A percentile compares a stretch with the other conserved stretches of the same genome.
phyloP scores from a whole-genome alignment of 768 basidiomycete genomes.

The Mycena rosella region DNA sequence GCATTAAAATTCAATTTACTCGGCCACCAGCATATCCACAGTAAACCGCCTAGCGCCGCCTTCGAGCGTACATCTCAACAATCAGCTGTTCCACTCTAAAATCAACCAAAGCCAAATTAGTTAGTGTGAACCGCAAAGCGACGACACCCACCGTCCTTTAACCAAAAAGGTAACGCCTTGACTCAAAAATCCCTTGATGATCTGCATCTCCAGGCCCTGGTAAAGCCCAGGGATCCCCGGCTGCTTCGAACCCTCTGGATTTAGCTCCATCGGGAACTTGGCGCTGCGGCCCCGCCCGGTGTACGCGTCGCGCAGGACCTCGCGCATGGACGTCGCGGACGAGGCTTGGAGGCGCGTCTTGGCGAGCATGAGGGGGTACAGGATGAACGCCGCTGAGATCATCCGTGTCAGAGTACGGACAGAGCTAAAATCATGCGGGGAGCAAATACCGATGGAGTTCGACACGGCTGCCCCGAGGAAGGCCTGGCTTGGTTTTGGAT shows the following conservation, averaged over 20 bases:
- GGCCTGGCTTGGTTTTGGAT: constrained; percentile 58
- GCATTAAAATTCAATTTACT: no score
- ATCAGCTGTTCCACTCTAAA: constrained; percentile 19
- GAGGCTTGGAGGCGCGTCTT: constrained; percentile 66
- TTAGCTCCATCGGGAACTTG: constrained; percentile 22
- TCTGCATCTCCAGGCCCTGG: constrained; percentile 64
- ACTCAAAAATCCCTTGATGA: constrained; percentile 66
- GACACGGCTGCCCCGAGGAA: constrained; percentile 71
- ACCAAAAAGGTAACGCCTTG: constrained; percentile 71
- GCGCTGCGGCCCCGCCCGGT: constrained; percentile 30
- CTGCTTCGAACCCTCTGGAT: constrained; percentile 23
- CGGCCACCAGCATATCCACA: no score
- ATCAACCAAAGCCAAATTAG: no score
- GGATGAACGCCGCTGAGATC: constrained; percentile 53
- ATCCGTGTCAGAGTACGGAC: background rate
- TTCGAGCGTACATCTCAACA: constrained; percentile 20
- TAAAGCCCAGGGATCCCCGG: constrained; percentile 59
- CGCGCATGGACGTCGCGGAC: constrained; percentile 53
- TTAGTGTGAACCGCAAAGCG: no score
- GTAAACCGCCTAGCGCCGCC: no score
- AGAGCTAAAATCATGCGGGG: background rate
- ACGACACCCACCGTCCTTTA: constrained; percentile 61
- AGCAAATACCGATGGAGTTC: constrained; percentile 56
- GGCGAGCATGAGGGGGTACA: constrained; percentile 72
- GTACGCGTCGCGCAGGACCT: constrained; percentile 53